Evolutionary conservation across 2,329 filamentous ascomycete species (phyloP).

Genomic region (Pseudovirgaria hyperparasitica): DNA sequence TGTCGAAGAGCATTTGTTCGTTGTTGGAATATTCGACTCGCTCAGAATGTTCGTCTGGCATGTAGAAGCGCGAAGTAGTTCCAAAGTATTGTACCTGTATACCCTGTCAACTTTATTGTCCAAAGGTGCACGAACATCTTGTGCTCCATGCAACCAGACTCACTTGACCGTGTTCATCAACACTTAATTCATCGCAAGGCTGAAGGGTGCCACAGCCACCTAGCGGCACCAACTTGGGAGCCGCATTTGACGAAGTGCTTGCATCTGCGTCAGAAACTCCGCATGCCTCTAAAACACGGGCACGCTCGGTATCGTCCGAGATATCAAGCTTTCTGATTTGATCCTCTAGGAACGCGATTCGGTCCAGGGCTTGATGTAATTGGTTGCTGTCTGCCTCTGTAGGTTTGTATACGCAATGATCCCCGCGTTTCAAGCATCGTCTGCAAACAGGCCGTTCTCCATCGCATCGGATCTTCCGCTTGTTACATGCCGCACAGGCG

Average conservation of each 20-base stretch:
- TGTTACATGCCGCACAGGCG: slow-evolving; percentile 3
- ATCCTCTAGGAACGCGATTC: slow-evolving; percentile 1
- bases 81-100: too few relatives aligned
- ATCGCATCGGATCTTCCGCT: slow-evolving; percentile 2
- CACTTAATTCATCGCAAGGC: too few relatives aligned
- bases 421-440: neutral
- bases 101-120: too few relatives aligned
- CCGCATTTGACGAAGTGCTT: too few relatives aligned
- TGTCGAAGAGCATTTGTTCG: too few relatives aligned
- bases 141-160: too few relatives aligned
- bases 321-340: neutral
- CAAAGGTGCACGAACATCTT: too few relatives aligned
- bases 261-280: neutral
- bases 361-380: neutral
- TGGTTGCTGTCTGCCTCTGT: neutral
- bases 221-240: too few relatives aligned
- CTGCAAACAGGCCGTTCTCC: slow-evolving; percentile 3
- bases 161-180: too few relatives aligned
- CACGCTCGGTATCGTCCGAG: neutral
- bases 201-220: too few relatives aligned
- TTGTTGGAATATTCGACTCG: neutral
- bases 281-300: neutral
- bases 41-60: neutral
- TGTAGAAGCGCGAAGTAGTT: too few relatives aligned
- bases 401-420: slow-evolving; percentile 1